Evolutionary conservation across 306 rosid genomes (phyloP).

Genomic region (Cicer arietinum): DNA sequence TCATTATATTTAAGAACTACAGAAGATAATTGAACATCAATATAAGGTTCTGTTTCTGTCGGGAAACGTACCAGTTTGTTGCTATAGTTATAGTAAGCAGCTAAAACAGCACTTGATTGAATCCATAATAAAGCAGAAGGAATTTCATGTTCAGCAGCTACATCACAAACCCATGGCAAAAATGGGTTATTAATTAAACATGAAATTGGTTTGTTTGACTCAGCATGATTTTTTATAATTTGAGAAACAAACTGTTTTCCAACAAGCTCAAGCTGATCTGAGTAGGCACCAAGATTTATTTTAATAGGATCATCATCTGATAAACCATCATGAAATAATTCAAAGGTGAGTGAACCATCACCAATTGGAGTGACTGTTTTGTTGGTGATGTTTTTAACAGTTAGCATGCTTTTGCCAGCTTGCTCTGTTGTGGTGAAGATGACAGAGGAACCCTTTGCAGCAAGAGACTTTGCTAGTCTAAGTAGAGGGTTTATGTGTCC

Average conservation of each 20-base stretch:
- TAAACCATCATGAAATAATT: conserved; percentile 63
- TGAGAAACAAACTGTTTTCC: conserved; percentile 46
- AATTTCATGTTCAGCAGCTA: conserved; percentile 48
- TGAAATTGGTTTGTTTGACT: conserved; percentile 49
- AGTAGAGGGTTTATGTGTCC: conserved; percentile 81
- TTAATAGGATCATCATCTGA: conserved; percentile 41
- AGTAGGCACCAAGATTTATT: conserved; percentile 1
- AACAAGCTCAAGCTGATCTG: conserved; percentile 46
- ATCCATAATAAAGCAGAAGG: conserved; percentile 70
- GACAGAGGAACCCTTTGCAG: conserved; percentile 63
- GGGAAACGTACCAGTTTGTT: conserved; percentile 63
- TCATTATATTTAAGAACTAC: conserved; percentile 57
- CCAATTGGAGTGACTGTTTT: conserved; percentile 46
- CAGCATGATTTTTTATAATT: conserved; percentile 48
- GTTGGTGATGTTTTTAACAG: conserved; percentile 51
- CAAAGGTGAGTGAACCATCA: conserved; percentile 60
- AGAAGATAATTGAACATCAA: conserved; percentile 55
- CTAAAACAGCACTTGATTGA: conserved; percentile 65
- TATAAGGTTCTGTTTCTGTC: conserved; percentile 49
- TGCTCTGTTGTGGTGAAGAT: conserved; percentile 56
- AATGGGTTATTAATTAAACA: conserved; percentile 64
- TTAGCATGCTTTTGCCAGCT: conserved; percentile 51
- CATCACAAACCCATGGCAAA: conserved; percentile 53
- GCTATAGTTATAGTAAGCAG: conserved; percentile 57
- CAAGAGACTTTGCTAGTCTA: conserved; percentile 64